Conservation (phyloP, 257 asterid genomes). For the Lithospermum erythrorhizon region DNA sequence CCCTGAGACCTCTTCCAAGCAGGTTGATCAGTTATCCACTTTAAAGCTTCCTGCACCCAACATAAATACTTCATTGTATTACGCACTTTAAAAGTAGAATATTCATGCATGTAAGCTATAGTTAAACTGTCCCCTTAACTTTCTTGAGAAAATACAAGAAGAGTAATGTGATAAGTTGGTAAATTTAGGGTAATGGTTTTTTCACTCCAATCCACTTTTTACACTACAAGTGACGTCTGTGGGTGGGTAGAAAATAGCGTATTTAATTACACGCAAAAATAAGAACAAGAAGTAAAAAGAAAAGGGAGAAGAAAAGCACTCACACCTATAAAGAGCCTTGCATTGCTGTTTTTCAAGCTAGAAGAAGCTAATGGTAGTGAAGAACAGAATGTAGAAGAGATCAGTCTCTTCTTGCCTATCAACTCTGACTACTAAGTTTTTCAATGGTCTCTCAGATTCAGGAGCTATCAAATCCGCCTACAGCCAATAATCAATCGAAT, state of each 20-base stretch:
- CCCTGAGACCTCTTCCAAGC: conserved; percentile 96
- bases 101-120: background rate
- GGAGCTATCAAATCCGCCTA: conserved; percentile 96
- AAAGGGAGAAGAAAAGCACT: conserved; percentile 76
- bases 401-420: conserved; percentile 84
- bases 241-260: no score
- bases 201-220: no score
- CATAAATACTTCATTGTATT: conserved; percentile 3
- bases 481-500: conserved; percentile 92
- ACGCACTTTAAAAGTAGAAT: background rate
- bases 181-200: no score
- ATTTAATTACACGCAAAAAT: no score
- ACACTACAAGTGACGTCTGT: no score
- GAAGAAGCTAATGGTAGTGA: conserved; percentile 90
- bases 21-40: conserved; percentile 91
- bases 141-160: no score
- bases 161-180: no score
- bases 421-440: conserved; percentile 69
- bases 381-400: conserved; percentile 85
- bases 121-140: no score
- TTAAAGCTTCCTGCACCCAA: conserved; percentile 65
- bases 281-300: background rate
- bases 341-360: conserved; percentile 83
- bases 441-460: conserved; percentile 60
- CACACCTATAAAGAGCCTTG: conserved; percentile 99